These are phyloP conservation scores for Venturia pyrina DNA, from an alignment of 2,329 filamentous ascomycete genomes.

Conservation along the genomic window DNA sequence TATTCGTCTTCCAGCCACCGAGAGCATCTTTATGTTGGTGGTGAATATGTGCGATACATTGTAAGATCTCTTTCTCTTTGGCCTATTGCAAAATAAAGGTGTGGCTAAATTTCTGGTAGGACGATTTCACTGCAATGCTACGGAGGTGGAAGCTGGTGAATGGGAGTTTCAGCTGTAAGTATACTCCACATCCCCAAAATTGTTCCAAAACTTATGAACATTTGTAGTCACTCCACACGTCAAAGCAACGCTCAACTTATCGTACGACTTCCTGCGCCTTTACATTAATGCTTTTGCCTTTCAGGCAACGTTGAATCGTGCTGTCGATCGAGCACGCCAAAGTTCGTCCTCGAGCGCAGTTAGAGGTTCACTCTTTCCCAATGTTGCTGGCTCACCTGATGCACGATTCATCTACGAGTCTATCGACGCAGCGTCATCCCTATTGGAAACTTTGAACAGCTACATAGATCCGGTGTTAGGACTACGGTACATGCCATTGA, in stretches of 20 bases:
- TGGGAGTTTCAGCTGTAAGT: neutral
- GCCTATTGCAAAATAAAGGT: neutral
- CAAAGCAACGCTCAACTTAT: constrained; percentile 57
- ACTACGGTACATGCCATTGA: constrained; percentile 38
- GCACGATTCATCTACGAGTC: constrained; percentile 41
- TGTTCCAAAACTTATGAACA: constrained; percentile 14
- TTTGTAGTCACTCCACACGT: constrained; percentile 48
- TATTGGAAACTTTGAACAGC: constrained; percentile 40
- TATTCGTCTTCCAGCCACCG: constrained; percentile 62
- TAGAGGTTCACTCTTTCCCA: constrained; percentile 35
- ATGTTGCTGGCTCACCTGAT: constrained; percentile 38
- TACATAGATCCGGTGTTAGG: constrained; percentile 38
- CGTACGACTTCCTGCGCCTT: constrained; percentile 61
- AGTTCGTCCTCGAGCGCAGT: constrained; percentile 8
- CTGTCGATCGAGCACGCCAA: constrained; percentile 24
- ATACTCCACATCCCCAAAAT: neutral
- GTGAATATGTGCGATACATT: constrained; percentile 65
- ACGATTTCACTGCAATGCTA: constrained; percentile 1
- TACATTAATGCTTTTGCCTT: constrained; percentile 71
- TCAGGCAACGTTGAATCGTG: constrained; percentile 52
- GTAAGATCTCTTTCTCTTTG: constrained; percentile 33
- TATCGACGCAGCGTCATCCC: constrained; percentile 38
- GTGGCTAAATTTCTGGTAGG: neutral
- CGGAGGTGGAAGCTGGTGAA: neutral
- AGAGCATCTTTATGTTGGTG: constrained; percentile 59